Evolutionary conservation across 768 basidiomycete genomes (phyloP), one percentile per base, ranked within the genome.

Genomic region (Mycena rebaudengoi): DNA sequence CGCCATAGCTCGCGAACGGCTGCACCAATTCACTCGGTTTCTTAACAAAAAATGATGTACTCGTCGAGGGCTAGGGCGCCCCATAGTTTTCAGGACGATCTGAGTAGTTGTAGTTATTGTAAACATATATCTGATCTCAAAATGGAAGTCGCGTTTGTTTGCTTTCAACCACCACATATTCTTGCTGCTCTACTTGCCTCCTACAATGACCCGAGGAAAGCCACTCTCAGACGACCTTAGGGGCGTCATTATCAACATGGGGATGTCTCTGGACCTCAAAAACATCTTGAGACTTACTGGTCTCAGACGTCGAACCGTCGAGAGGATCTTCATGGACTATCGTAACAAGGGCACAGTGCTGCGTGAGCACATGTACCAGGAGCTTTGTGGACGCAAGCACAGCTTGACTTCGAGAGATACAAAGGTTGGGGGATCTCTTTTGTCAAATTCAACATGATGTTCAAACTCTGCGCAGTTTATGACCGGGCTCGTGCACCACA

Each of bases 401-500:
- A n/a, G 11, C 11, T 11, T 37, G 35, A 37, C 35, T 18, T 37
- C 11, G 11, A n/a, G 35, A 11, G 35, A 37, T 18, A n/a, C n/a
- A 11, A 11, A 37, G 35, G 35, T 37, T n/a, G n/a, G n/a, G n/a
- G n/a, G n/a, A n/a, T 37, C 11, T 37, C 35, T 37, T 18, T 18
- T 37, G 11, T 11, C n/a, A 11, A 37, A 11, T 37, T 37, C 35
- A 11, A n/a, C 10, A 37, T 37, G 35, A 11, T 18, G 11, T 37
- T 18, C 11, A 37, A n/a, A 37, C 35, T 11, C n/a, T 11, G 13
- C 25, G 26, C 25, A 71, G 67, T 71, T 65, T 39, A 46, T 72
- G 16, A 58, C 68, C 35, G 64, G 51, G 6, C 57, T 55, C 20
- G 62, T 73, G n/a, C 62, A 68, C 26, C 46, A 60, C 20, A 25